Base-by-base conservation (phyloP, 495 filamentous ascomycete species). In the Lindgomyces ingoldianus region DNA sequence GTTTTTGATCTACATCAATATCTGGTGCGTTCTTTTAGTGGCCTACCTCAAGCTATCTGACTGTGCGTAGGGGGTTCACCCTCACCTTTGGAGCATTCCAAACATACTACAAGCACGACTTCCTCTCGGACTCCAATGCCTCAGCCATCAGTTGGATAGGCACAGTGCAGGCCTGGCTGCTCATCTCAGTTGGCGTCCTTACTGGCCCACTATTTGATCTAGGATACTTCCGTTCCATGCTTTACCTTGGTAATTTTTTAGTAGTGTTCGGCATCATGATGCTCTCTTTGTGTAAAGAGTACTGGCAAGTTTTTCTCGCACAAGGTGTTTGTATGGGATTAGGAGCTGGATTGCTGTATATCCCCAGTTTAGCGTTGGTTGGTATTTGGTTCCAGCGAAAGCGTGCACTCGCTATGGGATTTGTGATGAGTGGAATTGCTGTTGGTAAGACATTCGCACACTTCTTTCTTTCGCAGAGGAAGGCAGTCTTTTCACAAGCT, bases 141-240 rank as follows among this genome's bases (percentile, higher is more conserved):
- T 72, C 70, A n/a, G 48, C 52, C 11, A 75, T 76, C 22, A 62
- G 65, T 18, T 75, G 73, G 73, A 74, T 76, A 26, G 74, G 74
- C 9, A 70, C 68, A 19, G 60, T 73, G 25, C 74, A 76, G 57
- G 61, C 70, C 1, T 74, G 69, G 42, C 67, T 76, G 11, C 63
- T 75, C 26, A 72, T 74, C 50, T 21, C 70, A 2, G 60, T 74
- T 16, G 74, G 71, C 22, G 62, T 70, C 0, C 69, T 72, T 6
- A 57, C 73, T 11, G 74, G 74, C 4, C 51, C 62, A 19, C 48
- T 72, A 3, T 69, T 74, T 45, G 74, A 77, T 48, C 16, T 61
- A 19, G 72, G 74, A 9, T 74, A 75, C 56, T 74, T 75, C 60
- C 65, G 72, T 0, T 47, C 33, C 49, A 57, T 72, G 71, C 66